phyloP scores from a whole-genome alignment of 2,329 filamentous ascomycete species.

The Paraconiothyrium sp. region DNA sequence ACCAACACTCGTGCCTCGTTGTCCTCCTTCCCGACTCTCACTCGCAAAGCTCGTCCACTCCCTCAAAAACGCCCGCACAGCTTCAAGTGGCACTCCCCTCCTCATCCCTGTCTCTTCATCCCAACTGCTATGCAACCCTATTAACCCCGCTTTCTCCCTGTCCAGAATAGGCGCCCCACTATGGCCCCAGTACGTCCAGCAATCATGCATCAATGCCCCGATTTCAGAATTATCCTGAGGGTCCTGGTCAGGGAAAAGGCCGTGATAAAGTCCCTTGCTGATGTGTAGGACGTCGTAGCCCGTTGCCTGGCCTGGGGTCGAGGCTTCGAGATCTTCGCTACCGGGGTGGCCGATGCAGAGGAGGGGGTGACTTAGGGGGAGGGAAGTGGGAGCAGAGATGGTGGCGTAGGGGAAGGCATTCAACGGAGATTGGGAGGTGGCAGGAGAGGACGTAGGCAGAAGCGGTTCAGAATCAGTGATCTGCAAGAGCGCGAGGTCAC shows the following conservation, averaged over 20 bases:
- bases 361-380: constrained; percentile 22
- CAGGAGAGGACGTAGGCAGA: not conserved
- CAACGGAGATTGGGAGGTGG: no score
- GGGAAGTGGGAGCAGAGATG: constrained; percentile 23
- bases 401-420: constrained; percentile 28
- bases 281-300: constrained; percentile 60
- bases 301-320: constrained; percentile 46
- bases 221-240: constrained; percentile 63
- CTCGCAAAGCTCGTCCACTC: not conserved
- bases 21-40: not conserved
- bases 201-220: constrained; percentile 62
- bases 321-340: constrained; percentile 57
- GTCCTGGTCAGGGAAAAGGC: constrained; percentile 52
- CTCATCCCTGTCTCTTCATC: constrained; percentile 63
- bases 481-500: constrained; percentile 60
- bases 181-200: constrained; percentile 68
- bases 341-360: constrained; percentile 56
- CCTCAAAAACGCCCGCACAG: constrained; percentile 54
- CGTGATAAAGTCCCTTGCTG: constrained; percentile 56
- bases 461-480: constrained; percentile 46
- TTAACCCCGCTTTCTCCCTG: constrained; percentile 49
- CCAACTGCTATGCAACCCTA: constrained; percentile 65
- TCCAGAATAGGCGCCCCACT: constrained; percentile 62
- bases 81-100: constrained; percentile 59
- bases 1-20: not conserved